Evolutionary conservation across 306 rosid species (phyloP), one percentile per base, ranked within the genome.

Genomic region (Cicer yamashitae): DNA sequence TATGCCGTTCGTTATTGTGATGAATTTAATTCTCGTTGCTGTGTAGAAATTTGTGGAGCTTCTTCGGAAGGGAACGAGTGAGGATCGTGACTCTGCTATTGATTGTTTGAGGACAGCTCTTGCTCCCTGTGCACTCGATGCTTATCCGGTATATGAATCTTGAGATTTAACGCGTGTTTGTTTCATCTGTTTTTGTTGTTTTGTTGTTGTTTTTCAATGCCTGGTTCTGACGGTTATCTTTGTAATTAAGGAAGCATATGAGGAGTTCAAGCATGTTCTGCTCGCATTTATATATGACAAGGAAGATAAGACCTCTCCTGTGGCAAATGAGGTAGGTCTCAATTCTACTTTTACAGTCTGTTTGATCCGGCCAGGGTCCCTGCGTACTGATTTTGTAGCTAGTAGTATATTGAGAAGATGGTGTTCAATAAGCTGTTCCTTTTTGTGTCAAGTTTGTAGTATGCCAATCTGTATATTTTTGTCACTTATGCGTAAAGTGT

Each of bases 121-220:
- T 54, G 99, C 99, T 74, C 98, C 98, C 46, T 92, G 99, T 82
- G 99, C 99, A 10, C 99, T 96, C 48, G 96, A 90, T 77, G 98
- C 98, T 18, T 96, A 90, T 44, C 99, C 99, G 89, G 99, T 96
- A 90, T 52, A 7, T 75, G 50, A 69, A 75, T 40, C 8, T 59
- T 7, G 7, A 10, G 51, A 38, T 61, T 67, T 58, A 51, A 14
- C 7, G 6, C 20, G 8, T 20, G 79, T 22, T 58, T 7, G 6
- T 51, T 50, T 15, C 1, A 82, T 74, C 20, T 40, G 14, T 69
- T 15, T 25, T 25, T 25, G 37, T 67, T 45, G 74, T 41, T 62
- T 10, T 60, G 20, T 12, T 61, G 5, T 64, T 20, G 60, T 22
- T 57, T 7, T 59, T 41, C 7, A 44, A 10, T n/a, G 51, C 34